Base-by-base conservation (phyloP, 164 flowering plant genomes). In the Echeveria elegans region DNA sequence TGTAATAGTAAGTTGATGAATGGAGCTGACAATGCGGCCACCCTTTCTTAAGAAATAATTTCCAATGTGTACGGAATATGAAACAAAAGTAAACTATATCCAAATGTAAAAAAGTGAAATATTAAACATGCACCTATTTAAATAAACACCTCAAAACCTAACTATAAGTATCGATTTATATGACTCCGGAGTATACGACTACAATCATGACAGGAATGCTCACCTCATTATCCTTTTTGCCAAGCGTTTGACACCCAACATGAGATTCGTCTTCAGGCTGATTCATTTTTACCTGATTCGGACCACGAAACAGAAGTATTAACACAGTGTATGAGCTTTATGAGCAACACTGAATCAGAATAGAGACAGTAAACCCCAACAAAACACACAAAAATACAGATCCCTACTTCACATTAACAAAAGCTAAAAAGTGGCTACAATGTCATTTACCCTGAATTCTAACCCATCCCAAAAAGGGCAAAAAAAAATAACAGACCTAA, bases 151-250 rank as follows among this genome's bases (percentile, higher is more conserved):
- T 32, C 0, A 32, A 62, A 9, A 62, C 2, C n/a, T 19, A 61
- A 12, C 64, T 9, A 19, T 12, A 30, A 61, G 23, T 30, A 31
- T 31, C 32, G n/a, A 10, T 28, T 31, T n/a, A 61, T 18, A 41
- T 23, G 41, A 1, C 1, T 23, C n/a, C 8, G 41, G 8, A 47
- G 32, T 21, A 7, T 45, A 66, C 14, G 18, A 4, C 21, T 50
- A 66, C 11, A 50, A 8, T 14, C 64, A 38, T 29, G 31, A 40
- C 23, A 26, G 14, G 1, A 0, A 29, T 59, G 11, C 53, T 69
- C 68, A 85, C 94, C 94, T 88, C 94, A n/a, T 72, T 89, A 69
- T 87, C 91, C 66, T 83, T 86, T 66, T 90, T 90, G 29, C 77
- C 76, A 16, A 71, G 81, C 66, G 76, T 78, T 63, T 83, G 86